Base-by-base conservation (phyloP, 2,329 filamentous ascomycete genomes). In the Cytospora piceicola region DNA sequence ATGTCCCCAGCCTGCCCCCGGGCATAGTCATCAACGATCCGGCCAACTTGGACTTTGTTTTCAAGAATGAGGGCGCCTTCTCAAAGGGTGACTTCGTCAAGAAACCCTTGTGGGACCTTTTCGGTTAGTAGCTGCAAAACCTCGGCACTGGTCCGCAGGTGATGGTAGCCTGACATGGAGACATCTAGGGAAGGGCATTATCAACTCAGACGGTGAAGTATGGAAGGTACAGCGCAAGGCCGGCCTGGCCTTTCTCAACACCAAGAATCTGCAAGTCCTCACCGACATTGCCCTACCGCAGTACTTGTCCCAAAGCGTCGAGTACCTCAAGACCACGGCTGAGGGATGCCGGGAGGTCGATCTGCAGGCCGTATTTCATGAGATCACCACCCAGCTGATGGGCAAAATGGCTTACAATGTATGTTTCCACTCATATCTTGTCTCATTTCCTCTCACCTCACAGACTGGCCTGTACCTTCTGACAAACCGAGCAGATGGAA, bases 351-450 rank as follows among this genome's bases (percentile, higher is more conserved):
- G 66, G 1, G 67, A 76, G 0, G 76, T 88, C 1, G 85, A 90
- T 71, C 73, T 90, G 57, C 85, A 89, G 70, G 77, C 76, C n/a
- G 77, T 87, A 2, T 83, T 89, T 55, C 85, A 88, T 61, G 86
- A 89, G 72, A 82, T 90, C 55, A 90, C 87, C 1, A 89, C 87
- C 27, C 81, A 86, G 65, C 72, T 90, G 29, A 89, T 90, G 84
- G 88, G 87, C n/a, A 82, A 82, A 67, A 88, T 89, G 84, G 88
- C 88, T 17, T 90, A 90, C 70, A 84, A 87, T 72, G 82, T 80
- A 73, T 70, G 75, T 70, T 36, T 4, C n/a, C n/a, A n/a, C n/a
- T 27, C 30, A 15, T 52, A 27, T 65, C 17, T 36, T 11, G 29
- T 2, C 11, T 24, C 46, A 24, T 24, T 9, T 14, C 22, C 14